phyloP scores from a whole-genome alignment of 108 stramenopile genomes.

The Nitzschia sp. region DNA sequence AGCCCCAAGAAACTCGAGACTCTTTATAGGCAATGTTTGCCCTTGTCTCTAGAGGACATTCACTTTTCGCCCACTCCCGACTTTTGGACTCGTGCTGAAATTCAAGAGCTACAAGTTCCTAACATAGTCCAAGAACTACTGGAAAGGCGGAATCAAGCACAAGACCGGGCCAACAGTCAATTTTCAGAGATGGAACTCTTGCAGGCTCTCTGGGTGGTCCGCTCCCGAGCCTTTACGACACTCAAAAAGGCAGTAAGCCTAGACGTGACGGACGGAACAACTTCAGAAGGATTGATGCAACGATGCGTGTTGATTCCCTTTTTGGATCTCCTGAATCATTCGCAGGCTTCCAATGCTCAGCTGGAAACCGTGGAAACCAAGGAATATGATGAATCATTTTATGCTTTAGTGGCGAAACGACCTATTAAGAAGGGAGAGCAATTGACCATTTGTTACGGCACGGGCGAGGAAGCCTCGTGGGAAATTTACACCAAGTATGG shows the following conservation, averaged over 20 bases:
- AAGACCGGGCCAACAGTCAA: background rate
- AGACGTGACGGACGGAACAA: slow-evolving; percentile 10
- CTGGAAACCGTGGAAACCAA: slow-evolving; percentile 39
- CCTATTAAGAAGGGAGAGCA: slow-evolving; percentile 32
- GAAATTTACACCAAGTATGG: slow-evolving; percentile 43
- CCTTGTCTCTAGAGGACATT: slow-evolving; percentile 8
- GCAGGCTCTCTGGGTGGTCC: slow-evolving; percentile 32
- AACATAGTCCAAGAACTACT: slow-evolving; percentile 7
- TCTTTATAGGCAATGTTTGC: slow-evolving; percentile 26
- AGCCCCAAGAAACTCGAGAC: background rate
- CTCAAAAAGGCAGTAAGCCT: slow-evolving; percentile 20
- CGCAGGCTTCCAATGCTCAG: slow-evolving; percentile 16
- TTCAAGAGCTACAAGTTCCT: slow-evolving; percentile 38
- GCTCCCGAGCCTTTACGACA: slow-evolving; percentile 33
- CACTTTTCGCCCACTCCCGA: slow-evolving; percentile 41
- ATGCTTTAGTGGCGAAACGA: slow-evolving; percentile 34
- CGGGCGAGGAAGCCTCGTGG: slow-evolving; percentile 34
- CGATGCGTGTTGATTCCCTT: slow-evolving; percentile 29
- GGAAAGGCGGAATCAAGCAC: slow-evolving; percentile 12
- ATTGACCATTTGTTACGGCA: slow-evolving; percentile 37
- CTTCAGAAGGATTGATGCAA: slow-evolving; percentile 13
- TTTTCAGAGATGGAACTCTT: slow-evolving; percentile 9
- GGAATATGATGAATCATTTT: slow-evolving; percentile 37
- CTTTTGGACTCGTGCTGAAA: slow-evolving; percentile 36
- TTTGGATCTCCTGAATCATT: slow-evolving; percentile 47